Conservation (phyloP, 148 eudicot species). For the Suaeda aralocaspica region DNA sequence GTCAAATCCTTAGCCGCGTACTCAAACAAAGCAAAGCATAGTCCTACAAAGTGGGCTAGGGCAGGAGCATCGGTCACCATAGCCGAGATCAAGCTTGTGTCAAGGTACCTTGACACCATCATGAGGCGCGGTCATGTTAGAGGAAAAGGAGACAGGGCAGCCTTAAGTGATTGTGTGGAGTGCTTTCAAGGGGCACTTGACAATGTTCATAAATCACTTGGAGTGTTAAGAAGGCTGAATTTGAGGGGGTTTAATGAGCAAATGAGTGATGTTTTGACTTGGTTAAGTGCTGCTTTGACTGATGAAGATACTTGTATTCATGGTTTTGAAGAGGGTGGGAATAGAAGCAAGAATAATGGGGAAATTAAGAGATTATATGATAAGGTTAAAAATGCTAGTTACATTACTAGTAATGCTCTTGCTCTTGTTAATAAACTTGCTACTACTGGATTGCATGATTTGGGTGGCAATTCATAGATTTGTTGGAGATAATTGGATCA, state of each 20-base stretch:
- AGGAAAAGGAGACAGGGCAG: conserved; percentile 38
- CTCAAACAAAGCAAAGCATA: conserved; percentile 43
- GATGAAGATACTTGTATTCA: conserved; percentile 69
- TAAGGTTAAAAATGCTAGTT: conserved; percentile 37
- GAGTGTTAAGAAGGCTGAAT: conserved; percentile 44
- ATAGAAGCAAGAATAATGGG: conserved; percentile 4
- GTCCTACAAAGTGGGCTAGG: conserved; percentile 60
- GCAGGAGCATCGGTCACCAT: conserved; percentile 68
- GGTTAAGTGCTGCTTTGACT: conserved; percentile 69
- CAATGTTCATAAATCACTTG: conserved; percentile 44
- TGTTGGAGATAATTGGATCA: neutral
- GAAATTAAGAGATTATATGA: conserved; percentile 22
- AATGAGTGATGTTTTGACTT: conserved; percentile 54
- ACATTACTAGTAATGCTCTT: conserved; percentile 68
- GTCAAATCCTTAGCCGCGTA: conserved; percentile 47
- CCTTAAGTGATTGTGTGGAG: conserved; percentile 60
- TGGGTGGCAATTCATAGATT: conserved; percentile 13
- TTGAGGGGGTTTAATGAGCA: conserved; percentile 29
- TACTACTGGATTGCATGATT: conserved; percentile 18
- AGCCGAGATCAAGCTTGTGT: conserved; percentile 39
- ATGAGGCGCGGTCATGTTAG: conserved; percentile 15
- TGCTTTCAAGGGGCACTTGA: conserved; percentile 46
- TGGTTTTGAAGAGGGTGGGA: conserved; percentile 41
- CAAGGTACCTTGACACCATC: conserved; percentile 22
- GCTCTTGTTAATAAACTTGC: conserved; percentile 57